Percentiles rank a stretch among this genome's conserved stretches.
Conservation (phyloP, 768 basidiomycete species). For the Suillus alpinus region DNA sequence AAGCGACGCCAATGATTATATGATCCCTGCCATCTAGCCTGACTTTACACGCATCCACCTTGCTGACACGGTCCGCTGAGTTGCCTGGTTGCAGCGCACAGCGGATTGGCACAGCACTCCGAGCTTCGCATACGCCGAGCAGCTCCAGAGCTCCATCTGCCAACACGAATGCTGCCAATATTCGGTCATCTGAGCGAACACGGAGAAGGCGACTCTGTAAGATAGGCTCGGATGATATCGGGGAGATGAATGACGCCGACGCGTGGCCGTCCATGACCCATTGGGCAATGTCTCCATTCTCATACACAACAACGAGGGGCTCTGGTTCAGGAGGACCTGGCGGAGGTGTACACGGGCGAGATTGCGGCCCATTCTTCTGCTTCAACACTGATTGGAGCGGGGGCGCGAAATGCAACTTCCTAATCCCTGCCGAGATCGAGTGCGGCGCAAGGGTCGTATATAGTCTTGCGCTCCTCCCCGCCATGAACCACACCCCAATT, state of each 20-base stretch:
- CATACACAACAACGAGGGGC: slow-evolving; percentile 50
- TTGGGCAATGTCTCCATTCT: slow-evolving; percentile 54
- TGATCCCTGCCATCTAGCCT: slow-evolving; percentile 49
- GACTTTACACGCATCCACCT: slow-evolving; percentile 50
- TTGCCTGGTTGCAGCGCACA: slow-evolving; percentile 60
- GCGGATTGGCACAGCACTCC: slow-evolving; percentile 39
- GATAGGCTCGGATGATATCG: slow-evolving; percentile 43
- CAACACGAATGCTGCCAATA: slow-evolving; percentile 57
- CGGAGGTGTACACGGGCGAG: slow-evolving; percentile 10
- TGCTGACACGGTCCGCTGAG: slow-evolving; percentile 49
- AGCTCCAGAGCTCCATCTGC: slow-evolving; percentile 70
- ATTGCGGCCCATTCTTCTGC: slow-evolving; percentile 18
- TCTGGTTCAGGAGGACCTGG: slow-evolving; percentile 11
- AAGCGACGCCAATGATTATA: slow-evolving; percentile 58
- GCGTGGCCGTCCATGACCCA: slow-evolving; percentile 38
- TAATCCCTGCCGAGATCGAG: slow-evolving; percentile 47
- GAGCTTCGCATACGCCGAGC: slow-evolving; percentile 46
- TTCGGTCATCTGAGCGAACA: slow-evolving; percentile 43
- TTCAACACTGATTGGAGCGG: slow-evolving; percentile 8
- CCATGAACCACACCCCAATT: slow-evolving; percentile 62
- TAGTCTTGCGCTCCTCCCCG: slow-evolving; percentile 33
- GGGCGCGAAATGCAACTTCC: slow-evolving; percentile 48
- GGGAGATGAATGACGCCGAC: slow-evolving; percentile 35
- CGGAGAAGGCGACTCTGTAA: slow-evolving; percentile 48
- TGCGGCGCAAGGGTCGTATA: slow-evolving; percentile 42